Percentiles rank a stretch among this genome's conserved stretches.
Evolutionary conservation across 169 alveolate genomes (phyloP).

Genomic region (Besnoitia besnoiti): DNA sequence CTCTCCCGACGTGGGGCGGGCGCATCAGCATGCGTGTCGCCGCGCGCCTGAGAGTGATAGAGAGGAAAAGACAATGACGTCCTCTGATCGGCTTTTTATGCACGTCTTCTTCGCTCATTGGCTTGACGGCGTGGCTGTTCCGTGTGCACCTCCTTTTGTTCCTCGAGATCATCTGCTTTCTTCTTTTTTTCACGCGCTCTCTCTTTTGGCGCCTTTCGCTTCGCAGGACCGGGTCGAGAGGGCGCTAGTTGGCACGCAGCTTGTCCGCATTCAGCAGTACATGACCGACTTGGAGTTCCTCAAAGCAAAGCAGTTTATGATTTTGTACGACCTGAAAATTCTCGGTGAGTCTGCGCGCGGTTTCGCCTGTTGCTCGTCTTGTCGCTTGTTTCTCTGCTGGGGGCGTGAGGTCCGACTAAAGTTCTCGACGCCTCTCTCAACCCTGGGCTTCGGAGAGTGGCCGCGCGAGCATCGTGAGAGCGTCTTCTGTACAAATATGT

Average conservation of each 20-base stretch:
- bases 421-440: neutral
- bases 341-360: neutral
- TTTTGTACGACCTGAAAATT: neutral
- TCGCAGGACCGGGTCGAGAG: slow-evolving; percentile 10
- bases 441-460: too few species aligned
- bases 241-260: neutral
- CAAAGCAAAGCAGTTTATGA: neutral
- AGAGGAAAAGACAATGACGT: too few species aligned
- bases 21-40: too few species aligned
- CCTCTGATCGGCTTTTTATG: too few species aligned
- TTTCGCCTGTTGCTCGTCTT: neutral
- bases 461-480: too few species aligned
- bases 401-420: too few species aligned
- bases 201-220: neutral
- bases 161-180: neutral
- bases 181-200: neutral
- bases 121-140: too few species aligned
- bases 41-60: too few species aligned
- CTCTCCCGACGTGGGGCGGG: too few species aligned
- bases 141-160: too few species aligned
- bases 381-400: neutral
- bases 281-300: neutral
- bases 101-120: too few species aligned
- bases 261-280: slow-evolving; percentile 18
- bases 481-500: too few species aligned